Base-by-base conservation (phyloP, 78 protist species). In the Planoprotostelium fungivorum region DNA sequence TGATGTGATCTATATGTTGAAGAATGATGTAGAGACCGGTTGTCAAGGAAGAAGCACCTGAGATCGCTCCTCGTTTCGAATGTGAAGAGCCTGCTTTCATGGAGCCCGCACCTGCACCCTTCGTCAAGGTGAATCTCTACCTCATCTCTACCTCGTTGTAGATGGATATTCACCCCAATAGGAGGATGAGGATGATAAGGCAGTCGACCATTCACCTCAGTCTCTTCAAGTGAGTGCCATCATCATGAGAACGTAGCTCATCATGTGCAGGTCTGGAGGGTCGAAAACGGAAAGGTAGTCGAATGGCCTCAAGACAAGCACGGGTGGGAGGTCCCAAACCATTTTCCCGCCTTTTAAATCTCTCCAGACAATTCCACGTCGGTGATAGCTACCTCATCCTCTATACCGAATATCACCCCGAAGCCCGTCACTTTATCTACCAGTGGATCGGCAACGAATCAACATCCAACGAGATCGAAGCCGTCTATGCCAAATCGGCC, bases 371-470 rank as follows among this genome's bases (percentile, higher is more conserved):
- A 83, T 97, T 97, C 90, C 92, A 63, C 92, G 85, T 37, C 0
- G 98, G 98, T 38, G 98, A 97, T 86, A 28, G 89, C 9, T 97
- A 94, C 96, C 89, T 97, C 89, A 86, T 97, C 28, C 93, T 97
- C 86, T 0, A 94, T 84, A 93, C 96, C 35, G 29, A 85, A 37
- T 89, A 90, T 38, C 29, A 63, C 9, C 34, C 87, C 37, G 84
- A 36, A 25, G 63, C 0, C 29, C 9, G 39, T 10, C 23, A 38
- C 83, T 84, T 93, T 36, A 90, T 90, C 88, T 25, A 89, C 95
- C 95, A 89, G 85, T 97, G 97, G 97, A 86, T 95, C 35, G 98
- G 98, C 28, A 31, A 1, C 0, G 84, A 93, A 38, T 86, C 96
- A 63, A 63, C 95, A 25, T 38, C 9, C 35, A 96, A 96, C 87